These are phyloP conservation scores for Zalerion maritima DNA, from an alignment of 495 filamentous ascomycete species.

Conservation along the genomic window DNA sequence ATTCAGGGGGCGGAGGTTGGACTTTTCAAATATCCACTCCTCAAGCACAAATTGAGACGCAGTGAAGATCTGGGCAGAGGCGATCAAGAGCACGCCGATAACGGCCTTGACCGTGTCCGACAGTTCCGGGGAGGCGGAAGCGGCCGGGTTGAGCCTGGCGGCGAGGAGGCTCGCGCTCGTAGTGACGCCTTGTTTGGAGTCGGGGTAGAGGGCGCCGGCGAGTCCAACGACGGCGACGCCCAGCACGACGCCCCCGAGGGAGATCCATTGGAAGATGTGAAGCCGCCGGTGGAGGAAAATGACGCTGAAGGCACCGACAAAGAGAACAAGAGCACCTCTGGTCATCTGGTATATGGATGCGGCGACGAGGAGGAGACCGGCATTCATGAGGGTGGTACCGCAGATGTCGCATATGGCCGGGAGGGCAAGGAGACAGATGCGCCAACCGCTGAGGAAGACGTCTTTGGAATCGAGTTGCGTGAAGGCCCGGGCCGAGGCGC, in stretches of 20 bases:
- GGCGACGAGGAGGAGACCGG: conserved; percentile 81
- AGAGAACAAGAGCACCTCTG: conserved; percentile 80
- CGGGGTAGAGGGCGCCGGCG: conserved; percentile 64
- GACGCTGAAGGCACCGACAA: conserved; percentile 91
- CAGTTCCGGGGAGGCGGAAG: conserved; percentile 19
- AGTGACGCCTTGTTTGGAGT: conserved; percentile 32
- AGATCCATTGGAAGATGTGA: conserved; percentile 74
- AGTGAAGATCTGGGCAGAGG: conserved; percentile 88
- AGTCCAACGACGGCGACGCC: conserved; percentile 85
- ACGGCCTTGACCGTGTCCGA: conserved; percentile 56
- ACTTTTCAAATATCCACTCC: conserved; percentile 85
- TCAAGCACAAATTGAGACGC: conserved; percentile 92
- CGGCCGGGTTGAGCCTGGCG: conserved; percentile 10
- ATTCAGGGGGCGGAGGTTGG: conserved; percentile 71
- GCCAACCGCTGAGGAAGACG: conserved; percentile 50
- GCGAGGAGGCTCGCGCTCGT: conserved; percentile 5
- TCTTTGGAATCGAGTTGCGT: conserved; percentile 7
- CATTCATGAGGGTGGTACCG: conserved; percentile 94
- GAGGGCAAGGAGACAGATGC: conserved; percentile 61
- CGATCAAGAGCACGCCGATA: conserved; percentile 77
- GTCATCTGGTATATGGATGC: conserved; percentile 99
- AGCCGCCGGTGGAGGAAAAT: conserved; percentile 70
- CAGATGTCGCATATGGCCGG: conserved; percentile 89
- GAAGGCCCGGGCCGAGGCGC: conserved; percentile 34
- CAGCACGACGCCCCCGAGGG: conserved; percentile 69